Base-by-base conservation (phyloP, 2,329 filamentous ascomycete species). In the Fusarium fujikuroi region DNA sequence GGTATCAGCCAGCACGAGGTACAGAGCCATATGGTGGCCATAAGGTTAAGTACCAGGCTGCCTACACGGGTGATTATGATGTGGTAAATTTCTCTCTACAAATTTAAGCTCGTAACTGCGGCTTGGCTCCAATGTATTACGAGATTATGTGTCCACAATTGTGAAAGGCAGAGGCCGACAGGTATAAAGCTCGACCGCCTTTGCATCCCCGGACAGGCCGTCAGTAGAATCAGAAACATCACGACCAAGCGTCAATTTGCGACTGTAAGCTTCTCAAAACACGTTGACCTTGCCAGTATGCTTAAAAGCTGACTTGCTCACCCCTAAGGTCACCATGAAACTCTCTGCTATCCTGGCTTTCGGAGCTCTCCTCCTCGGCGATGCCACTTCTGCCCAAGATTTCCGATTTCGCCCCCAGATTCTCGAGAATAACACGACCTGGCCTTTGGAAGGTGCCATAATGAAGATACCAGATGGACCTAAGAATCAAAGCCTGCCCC, bases 351-450 rank as follows among this genome's bases (percentile, higher is more conserved):
- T 49, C 9, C 19, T 60, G 1, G 53, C 65, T 2, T 25, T 66
- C 7, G 61, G 32, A 23, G 62, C 50, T 15, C 19, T 67, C 4
- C 61, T 49, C 25, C 30, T 68, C 18, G 9, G 36, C 9, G 19
- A 36, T 9, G 16, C 47, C 5, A 34, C 53, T 9, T 18, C 37
- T 15, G 47, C 49, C 18, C 30, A 66, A 15, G 36, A 7, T 10
- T 25, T 25, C n/a, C n/a, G 10, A 21, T 36, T 36, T 7, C 49
- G 49, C 4, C 49, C 49, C 18, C 18, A 52, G 2, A 14, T 52
- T 15, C 58, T 66, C 19, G 61, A 67, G 10, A 68, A 68, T 19
- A 42, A 60, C 18, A 66, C 65, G 4, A 63, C 53, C 2, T 66
- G 65, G 65, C 28, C 30, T 3, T 42, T 54, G 1, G 49, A 30